Evolutionary conservation across 495 filamentous ascomycete genomes (phyloP), one percentile per base, ranked within the genome.

Genomic region (Penicillium pulvis): DNA sequence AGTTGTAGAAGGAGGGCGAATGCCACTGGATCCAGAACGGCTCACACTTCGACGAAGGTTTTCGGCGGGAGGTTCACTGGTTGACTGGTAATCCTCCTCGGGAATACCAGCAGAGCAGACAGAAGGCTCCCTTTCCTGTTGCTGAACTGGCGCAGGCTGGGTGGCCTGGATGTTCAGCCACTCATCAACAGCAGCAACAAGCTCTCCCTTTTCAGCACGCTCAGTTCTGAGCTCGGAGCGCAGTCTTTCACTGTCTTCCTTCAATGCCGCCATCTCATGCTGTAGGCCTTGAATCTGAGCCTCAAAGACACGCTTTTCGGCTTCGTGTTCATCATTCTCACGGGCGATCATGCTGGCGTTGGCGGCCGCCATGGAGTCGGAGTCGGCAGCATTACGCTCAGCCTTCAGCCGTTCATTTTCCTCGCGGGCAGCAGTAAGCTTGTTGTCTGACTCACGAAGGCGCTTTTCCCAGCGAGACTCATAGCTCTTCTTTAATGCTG

Each of bases 401-500:
- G 77, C 71, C 45, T 79, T 80, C 14, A 96, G 67, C 59, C 89
- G 87, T 54, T 91, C 91, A 60, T 90, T 90, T 62, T 93, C 88
- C 30, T 85, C 82, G 24, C 70, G 76, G 11, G 91, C 79, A 26
- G 87, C 79, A 46, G 87, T 84, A 14, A 96, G 70, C 55, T 87
- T 84, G 2, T 71, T 74, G 70, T 96, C 88, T 3, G 93, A 83
- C 61, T 91, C 88, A 28, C 81, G 80, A 31, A 91, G 77, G 59
- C 88, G 91, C 77, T 94, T 93, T 69, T 95, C 91, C 86, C 90
- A 92, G 47, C 93, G 85, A 43, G 81, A 81, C 66, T 97, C 91
- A 72, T 97, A 98, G 71, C 87, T 92, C 71, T 97, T 97, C 76
- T 97, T 97, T 56, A 98, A 79, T 8, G 92, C 92, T 0, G 89